phyloP scores from a whole-genome alignment of 257 asterid species.

The Ilex aquifolium region DNA sequence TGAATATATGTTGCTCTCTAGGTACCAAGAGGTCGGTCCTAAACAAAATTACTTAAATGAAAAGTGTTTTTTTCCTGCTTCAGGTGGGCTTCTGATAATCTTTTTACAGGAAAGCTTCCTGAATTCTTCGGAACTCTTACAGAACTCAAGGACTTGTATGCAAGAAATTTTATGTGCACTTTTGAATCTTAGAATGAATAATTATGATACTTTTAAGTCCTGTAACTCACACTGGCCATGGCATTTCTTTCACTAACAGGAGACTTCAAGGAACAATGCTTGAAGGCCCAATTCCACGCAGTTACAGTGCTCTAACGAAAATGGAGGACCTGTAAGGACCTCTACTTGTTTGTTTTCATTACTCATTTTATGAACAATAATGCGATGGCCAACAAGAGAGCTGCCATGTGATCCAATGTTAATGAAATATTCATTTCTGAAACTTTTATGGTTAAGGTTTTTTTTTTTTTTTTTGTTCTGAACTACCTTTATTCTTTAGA shows the following conservation, averaged over 20 bases:
- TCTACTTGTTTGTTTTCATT: not conserved
- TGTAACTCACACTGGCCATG: not conserved
- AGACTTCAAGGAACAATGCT: constrained; percentile 60
- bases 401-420: too few relatives aligned
- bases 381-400: too few relatives aligned
- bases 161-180: constrained; percentile 3
- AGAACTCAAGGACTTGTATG: constrained; percentile 46
- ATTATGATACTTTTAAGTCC: not conserved
- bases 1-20: not conserved
- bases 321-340: constrained; percentile 47
- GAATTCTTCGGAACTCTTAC: constrained; percentile 42
- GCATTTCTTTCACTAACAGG: constrained; percentile 22
- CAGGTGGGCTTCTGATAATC: constrained; percentile 66
- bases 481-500: too few relatives aligned
- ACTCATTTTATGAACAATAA: too few relatives aligned
- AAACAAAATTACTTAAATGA: too few relatives aligned
- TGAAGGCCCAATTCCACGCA: constrained; percentile 55
- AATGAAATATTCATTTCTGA: too few relatives aligned
- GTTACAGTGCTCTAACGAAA: constrained; percentile 43
- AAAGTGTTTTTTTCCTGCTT: constrained; percentile 11
- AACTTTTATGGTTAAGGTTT: too few relatives aligned
- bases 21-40: too few relatives aligned
- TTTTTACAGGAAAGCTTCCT: constrained; percentile 56
- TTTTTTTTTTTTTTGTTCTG: too few relatives aligned
- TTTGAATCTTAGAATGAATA: not conserved